These are phyloP conservation scores for Rhizophagus clarus DNA, from an alignment of 192 early-diverging fungal genomes.

Conservation along the genomic window DNA sequence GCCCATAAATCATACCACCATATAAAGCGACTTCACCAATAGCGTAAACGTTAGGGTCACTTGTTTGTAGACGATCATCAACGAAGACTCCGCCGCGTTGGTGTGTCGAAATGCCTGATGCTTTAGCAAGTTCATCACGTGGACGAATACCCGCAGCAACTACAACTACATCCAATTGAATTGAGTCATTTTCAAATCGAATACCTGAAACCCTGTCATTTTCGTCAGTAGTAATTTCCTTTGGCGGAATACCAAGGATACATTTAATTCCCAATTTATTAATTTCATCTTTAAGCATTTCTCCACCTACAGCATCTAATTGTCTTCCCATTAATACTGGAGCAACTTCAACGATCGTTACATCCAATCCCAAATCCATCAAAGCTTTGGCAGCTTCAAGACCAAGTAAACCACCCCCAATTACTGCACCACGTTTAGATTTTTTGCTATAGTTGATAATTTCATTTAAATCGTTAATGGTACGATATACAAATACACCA, in stretches of 20 bases:
- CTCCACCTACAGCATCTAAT: constrained; percentile 57
- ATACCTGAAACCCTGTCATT: constrained; percentile 35
- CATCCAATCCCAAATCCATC: constrained; percentile 50
- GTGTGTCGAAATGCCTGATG: constrained; percentile 47
- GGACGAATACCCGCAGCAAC: constrained; percentile 60
- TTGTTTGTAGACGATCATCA: constrained; percentile 51
- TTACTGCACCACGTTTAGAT: constrained; percentile 53
- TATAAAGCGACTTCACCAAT: constrained; percentile 64
- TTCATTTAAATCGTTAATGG: constrained; percentile 57
- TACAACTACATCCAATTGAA: constrained; percentile 52
- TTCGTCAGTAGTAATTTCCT: constrained; percentile 41
- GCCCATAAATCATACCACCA: constrained; percentile 54
- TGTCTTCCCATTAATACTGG: constrained; percentile 56
- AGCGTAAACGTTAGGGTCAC: constrained; percentile 50
- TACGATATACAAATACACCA: constrained; percentile 70
- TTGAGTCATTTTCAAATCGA: not conserved
- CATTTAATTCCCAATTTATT: constrained; percentile 49
- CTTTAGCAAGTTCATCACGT: constrained; percentile 58
- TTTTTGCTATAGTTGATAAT: constrained; percentile 51
- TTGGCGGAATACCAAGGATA: constrained; percentile 38
- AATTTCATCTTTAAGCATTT: constrained; percentile 53
- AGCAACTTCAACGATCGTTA: constrained; percentile 58
- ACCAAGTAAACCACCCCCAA: constrained; percentile 70
- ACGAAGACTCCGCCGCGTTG: constrained; percentile 65
- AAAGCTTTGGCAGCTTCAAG: constrained; percentile 70